phyloP scores from a whole-genome alignment of 192 early-diverging fungal species.

The Dimargaris xerosporica region DNA sequence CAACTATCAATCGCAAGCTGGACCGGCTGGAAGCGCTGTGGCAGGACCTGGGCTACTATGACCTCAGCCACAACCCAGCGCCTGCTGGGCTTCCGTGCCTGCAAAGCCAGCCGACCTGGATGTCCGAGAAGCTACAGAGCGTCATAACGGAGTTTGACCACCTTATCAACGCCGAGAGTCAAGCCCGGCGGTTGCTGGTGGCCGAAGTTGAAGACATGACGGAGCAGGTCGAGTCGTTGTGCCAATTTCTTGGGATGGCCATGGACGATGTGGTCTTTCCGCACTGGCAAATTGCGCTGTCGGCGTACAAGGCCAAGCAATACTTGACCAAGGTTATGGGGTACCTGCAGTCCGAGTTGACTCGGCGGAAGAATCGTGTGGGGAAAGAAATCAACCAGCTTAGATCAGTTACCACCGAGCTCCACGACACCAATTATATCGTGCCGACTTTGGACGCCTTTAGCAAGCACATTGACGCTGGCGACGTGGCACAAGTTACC shows the following conservation, averaged over 20 bases:
- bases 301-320: background rate
- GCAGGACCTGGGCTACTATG: background rate
- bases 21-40: background rate
- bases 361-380: background rate
- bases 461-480: background rate
- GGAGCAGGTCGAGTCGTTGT: background rate
- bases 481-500: background rate
- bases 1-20: background rate
- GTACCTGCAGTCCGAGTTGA: background rate
- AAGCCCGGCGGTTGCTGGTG: background rate
- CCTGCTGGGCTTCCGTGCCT: background rate
- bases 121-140: background rate
- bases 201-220: background rate
- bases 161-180: background rate
- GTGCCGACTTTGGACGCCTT: background rate
- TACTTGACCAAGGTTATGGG: background rate
- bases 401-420: background rate
- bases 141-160: background rate
- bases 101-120: background rate
- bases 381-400: background rate
- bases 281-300: background rate
- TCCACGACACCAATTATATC: background rate
- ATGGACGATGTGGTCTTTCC: background rate
- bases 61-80: background rate
- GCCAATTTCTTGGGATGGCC: background rate